phyloP scores from a whole-genome alignment of 345 rosid genomes.

The Cochlearia excelsa region DNA sequence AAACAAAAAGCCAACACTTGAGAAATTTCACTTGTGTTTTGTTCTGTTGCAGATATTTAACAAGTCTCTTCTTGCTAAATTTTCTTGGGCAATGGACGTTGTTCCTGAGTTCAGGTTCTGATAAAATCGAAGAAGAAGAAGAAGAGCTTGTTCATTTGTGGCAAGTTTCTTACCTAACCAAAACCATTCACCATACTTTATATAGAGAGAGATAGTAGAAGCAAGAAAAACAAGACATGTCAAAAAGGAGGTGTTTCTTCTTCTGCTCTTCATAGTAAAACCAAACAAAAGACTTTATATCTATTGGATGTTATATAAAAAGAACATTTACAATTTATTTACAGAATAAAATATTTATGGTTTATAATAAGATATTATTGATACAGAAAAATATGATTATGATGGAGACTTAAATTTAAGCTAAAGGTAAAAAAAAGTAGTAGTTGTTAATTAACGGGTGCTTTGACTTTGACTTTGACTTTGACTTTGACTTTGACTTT shows the following conservation, averaged over 20 bases:
- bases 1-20: slow-evolving; percentile 1
- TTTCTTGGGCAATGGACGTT: slow-evolving; percentile 96
- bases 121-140: slow-evolving; percentile 14
- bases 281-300: neutral
- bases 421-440: too few relatives aligned
- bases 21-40: neutral
- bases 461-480: too few relatives aligned
- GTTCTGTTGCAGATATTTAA: slow-evolving; percentile 60
- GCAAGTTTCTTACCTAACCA: slow-evolving; percentile 32
- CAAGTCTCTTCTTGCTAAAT: slow-evolving; percentile 77
- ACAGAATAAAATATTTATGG: neutral
- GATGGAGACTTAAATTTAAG: too few relatives aligned
- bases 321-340: neutral
- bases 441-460: too few relatives aligned
- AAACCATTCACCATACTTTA: slow-evolving; percentile 34
- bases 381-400: neutral
- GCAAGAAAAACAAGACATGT: slow-evolving; percentile 17
- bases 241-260: slow-evolving; percentile 19
- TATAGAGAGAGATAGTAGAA: slow-evolving; percentile 29
- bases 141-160: slow-evolving; percentile 7
- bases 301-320: neutral
- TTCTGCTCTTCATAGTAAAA: slow-evolving; percentile 12
- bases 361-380: neutral
- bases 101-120: slow-evolving; percentile 96
- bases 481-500: neutral